These are phyloP conservation scores for Yarrowia phangngaensis DNA, from an alignment of 805 yeast genomes.

Conservation along the genomic window DNA sequence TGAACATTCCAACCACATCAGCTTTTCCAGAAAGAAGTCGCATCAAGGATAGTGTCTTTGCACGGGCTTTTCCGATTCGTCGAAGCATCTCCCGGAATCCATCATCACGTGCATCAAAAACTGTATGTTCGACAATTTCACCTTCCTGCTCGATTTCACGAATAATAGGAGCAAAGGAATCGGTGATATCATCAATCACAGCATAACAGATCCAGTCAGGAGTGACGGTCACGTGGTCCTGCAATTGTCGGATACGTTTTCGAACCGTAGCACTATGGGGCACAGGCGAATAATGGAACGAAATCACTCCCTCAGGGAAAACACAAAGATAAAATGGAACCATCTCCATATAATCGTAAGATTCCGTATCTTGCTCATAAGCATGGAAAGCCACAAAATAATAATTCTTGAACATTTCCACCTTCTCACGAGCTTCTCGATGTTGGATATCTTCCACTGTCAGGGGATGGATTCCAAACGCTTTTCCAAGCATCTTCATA, in stretches of 20 bases:
- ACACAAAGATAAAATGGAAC: conserved; percentile 59
- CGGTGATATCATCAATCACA: conserved; percentile 61
- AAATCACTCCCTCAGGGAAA: conserved; percentile 55
- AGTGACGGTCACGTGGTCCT: conserved; percentile 56
- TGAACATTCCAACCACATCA: conserved; percentile 93
- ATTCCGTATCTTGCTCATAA: conserved; percentile 78
- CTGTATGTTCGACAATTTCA: conserved; percentile 71
- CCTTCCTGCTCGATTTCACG: conserved; percentile 58
- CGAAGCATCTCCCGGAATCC: conserved; percentile 73
- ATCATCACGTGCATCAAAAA: conserved; percentile 68
- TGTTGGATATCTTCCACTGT: conserved; percentile 95
- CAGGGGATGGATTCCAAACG: conserved; percentile 95
- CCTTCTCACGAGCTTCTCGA: conserved; percentile 97
- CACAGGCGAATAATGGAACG: conserved; percentile 59
- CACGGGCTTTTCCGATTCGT: conserved; percentile 82
- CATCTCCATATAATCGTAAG: conserved; percentile 74
- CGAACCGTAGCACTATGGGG: conserved; percentile 58
- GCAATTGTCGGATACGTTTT: conserved; percentile 58
- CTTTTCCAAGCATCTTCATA: conserved; percentile 86
- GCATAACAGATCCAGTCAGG: conserved; percentile 69
- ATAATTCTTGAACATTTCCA: conserved; percentile 82
- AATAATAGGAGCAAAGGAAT: conserved; percentile 59
- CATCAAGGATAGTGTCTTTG: conserved; percentile 89
- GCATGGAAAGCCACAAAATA: conserved; percentile 97
- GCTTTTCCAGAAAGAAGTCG: conserved; percentile 89